Conservation (phyloP, 1,284 basidiomycete genomes). For the Boletellus deceptivus region DNA sequence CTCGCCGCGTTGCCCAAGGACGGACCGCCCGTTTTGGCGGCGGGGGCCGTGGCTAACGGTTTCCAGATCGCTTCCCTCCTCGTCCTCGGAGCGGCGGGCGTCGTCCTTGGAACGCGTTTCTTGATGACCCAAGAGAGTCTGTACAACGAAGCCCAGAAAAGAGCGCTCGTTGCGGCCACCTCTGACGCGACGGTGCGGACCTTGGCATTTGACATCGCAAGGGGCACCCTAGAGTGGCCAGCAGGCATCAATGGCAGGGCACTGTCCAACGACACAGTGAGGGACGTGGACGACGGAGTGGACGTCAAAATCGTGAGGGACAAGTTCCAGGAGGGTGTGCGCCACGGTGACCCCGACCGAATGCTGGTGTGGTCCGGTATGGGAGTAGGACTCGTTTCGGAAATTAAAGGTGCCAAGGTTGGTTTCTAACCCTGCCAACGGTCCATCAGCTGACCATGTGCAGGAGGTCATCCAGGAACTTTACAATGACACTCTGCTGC, state of each 20-base stretch:
- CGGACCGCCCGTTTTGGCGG: conserved; percentile 56
- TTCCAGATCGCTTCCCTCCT: conserved; percentile 63
- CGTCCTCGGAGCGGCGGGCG: conserved; percentile 63
- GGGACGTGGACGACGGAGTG: conserved; percentile 54
- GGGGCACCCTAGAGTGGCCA: conserved; percentile 65
- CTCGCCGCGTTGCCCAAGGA: conserved; percentile 42
- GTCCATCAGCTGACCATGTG: conserved; percentile 8
- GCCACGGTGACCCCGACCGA: conserved; percentile 46
- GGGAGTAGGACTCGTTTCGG: conserved; percentile 58
- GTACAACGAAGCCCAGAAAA: conserved; percentile 56
- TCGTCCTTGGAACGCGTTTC: conserved; percentile 71
- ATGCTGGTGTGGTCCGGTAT: conserved; percentile 70
- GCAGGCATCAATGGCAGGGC: conserved; percentile 58
- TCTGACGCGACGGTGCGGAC: conserved; percentile 55
- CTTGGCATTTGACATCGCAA: conserved; percentile 62
- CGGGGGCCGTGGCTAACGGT: conserved; percentile 54
- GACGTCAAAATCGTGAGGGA: conserved; percentile 43
- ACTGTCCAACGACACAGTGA: conserved; percentile 46
- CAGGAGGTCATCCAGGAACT: conserved; percentile 54
- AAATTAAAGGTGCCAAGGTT: conserved; percentile 58
- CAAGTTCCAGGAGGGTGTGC: conserved; percentile 44
- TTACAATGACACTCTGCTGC: conserved; percentile 40
- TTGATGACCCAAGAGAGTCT: conserved; percentile 62
- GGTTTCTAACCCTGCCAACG: conserved; percentile 17
- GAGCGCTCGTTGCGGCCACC: conserved; percentile 51